These are phyloP conservation scores for Durusdinium trenchii DNA, from an alignment of 73 alveolate genomes.

Conservation along the genomic window DNA sequence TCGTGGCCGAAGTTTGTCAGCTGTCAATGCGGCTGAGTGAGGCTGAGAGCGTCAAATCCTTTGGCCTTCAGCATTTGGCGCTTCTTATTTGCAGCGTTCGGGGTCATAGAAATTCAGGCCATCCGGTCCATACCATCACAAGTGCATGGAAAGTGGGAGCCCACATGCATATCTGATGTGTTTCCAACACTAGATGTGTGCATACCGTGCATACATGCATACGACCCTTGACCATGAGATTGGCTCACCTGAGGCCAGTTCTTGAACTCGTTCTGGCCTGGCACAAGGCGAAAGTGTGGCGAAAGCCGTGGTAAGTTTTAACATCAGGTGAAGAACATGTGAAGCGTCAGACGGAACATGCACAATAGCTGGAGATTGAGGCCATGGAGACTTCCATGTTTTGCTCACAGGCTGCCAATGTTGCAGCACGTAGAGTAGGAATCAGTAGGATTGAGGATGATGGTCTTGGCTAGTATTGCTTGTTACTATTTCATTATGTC, in stretches of 20 bases:
- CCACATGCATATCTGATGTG: too few relatives aligned
- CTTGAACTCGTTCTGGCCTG: slow-evolving; percentile 8
- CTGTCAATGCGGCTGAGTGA: background rate
- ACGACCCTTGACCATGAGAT: background rate
- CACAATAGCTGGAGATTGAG: too few relatives aligned
- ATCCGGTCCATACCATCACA: too few relatives aligned
- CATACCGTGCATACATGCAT: background rate
- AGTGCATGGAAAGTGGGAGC: too few relatives aligned
- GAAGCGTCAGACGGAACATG: too few relatives aligned
- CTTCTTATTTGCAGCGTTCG: slow-evolving; percentile 63
- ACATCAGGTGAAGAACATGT: too few relatives aligned
- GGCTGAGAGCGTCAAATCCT: slow-evolving; percentile 80
- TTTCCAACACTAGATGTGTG: background rate
- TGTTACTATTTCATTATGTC: too few relatives aligned
- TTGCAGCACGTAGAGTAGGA: background rate
- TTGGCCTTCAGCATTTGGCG: slow-evolving; percentile 92
- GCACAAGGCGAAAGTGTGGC: background rate
- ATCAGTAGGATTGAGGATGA: too few relatives aligned
- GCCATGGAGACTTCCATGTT: too few relatives aligned
- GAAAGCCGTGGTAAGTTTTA: background rate
- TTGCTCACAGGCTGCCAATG: slow-evolving; percentile 58
- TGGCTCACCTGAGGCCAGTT: background rate
- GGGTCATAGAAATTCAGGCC: background rate
- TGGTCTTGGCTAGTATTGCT: too few relatives aligned
- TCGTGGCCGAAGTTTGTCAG: background rate